phyloP scores from a whole-genome alignment of 306 rosid species.

The Cucurbita maxima region DNA sequence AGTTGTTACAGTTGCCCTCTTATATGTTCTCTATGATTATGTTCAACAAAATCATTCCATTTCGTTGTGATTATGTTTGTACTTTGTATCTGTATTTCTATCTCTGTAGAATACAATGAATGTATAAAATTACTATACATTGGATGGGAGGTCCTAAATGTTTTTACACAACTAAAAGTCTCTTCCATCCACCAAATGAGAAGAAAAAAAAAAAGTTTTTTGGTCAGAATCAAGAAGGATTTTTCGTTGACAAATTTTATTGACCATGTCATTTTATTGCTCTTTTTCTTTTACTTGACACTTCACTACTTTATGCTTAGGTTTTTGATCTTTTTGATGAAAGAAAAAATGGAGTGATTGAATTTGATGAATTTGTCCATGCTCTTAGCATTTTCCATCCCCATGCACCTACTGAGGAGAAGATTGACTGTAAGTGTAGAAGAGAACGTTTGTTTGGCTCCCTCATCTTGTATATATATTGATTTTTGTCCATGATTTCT shows the following conservation, averaged over 20 bases:
- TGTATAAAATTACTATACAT: background rate
- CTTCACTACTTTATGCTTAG: slow-evolving; percentile 14
- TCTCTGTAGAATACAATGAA: background rate
- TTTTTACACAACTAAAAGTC: background rate
- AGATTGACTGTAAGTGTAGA: slow-evolving; percentile 55
- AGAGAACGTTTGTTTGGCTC: background rate
- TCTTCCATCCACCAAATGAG: background rate
- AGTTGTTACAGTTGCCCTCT: background rate
- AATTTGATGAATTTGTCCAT: slow-evolving; percentile 68
- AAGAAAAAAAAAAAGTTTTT: background rate
- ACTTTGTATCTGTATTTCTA: background rate
- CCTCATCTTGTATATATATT: background rate
- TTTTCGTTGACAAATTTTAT: background rate
- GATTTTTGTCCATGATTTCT: slow-evolving; percentile 12
- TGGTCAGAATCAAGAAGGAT: background rate
- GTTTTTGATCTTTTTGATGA: slow-evolving; percentile 72
- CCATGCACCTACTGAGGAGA: slow-evolving; percentile 45
- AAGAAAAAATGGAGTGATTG: slow-evolving; percentile 67
- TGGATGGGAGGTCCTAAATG: background rate
- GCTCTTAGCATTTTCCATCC: slow-evolving; percentile 69
- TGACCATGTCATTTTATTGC: background rate
- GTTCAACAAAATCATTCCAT: too few relatives aligned
- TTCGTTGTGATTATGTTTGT: background rate
- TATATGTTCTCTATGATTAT: background rate
- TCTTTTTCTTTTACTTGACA: background rate